Conservation (phyloP, 2,329 filamentous ascomycete genomes). For the Orbilia brochopaga region DNA sequence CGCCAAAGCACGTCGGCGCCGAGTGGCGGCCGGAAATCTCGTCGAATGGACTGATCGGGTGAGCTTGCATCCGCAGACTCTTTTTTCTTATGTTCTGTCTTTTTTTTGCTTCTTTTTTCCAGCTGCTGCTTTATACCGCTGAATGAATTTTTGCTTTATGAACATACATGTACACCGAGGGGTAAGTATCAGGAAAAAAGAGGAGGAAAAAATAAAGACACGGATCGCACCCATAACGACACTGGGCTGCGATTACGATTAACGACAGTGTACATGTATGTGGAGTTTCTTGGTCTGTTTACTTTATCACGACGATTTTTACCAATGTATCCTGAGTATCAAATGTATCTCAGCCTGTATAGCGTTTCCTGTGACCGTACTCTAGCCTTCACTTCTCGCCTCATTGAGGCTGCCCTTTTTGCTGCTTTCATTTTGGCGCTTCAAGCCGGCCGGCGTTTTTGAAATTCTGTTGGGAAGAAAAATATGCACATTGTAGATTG, state of each 20-base stretch:
- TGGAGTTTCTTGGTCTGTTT: neutral
- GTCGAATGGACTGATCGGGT: neutral
- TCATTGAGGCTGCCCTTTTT: neutral
- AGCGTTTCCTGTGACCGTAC: too few species aligned
- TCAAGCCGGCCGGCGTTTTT: constrained; percentile 3
- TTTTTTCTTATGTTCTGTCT: too few species aligned
- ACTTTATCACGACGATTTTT: neutral
- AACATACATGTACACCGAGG: neutral
- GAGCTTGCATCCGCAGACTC: neutral
- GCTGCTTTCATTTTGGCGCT: neutral
- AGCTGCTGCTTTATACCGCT: too few species aligned
- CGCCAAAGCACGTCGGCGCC: neutral
- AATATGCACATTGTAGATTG: neutral
- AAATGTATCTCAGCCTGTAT: neutral
- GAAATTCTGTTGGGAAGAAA: neutral
- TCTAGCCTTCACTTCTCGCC: neutral
- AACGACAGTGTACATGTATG: neutral
- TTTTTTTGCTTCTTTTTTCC: too few species aligned
- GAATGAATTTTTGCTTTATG: too few species aligned
- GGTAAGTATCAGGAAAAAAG: neutral
- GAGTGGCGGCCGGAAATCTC: neutral
- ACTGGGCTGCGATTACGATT: neutral
- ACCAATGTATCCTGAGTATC: neutral
- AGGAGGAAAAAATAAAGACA: neutral
- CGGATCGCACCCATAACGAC: neutral